These are phyloP conservation scores for Beauveria sp. DNA, from an alignment of 2,329 filamentous ascomycete species.

Conservation along the genomic window DNA sequence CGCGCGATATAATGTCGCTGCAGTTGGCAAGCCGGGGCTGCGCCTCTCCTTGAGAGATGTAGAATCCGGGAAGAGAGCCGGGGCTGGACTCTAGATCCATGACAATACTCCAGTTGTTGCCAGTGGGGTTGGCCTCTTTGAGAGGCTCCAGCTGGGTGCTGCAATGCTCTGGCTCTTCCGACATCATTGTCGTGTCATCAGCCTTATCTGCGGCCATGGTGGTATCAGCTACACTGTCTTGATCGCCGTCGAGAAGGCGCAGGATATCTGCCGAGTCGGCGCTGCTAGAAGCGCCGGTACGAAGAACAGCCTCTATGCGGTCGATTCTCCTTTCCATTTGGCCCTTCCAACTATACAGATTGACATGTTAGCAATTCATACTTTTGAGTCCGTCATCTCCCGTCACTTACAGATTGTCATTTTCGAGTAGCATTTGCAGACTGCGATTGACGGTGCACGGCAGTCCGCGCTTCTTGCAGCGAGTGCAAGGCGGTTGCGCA, in stretches of 20 bases:
- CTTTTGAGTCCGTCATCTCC: not conserved
- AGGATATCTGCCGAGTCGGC: not conserved
- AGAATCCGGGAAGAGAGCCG: conserved; percentile 5
- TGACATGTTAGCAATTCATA: not conserved
- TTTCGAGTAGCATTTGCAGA: conserved; percentile 33
- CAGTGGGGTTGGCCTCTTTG: not conserved
- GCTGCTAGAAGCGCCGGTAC: conserved; percentile 17
- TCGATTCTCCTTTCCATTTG: conserved; percentile 28
- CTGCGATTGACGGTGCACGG: conserved; percentile 33
- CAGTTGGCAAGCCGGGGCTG: not conserved
- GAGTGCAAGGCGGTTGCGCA: conserved; percentile 27
- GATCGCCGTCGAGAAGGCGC: conserved; percentile 1
- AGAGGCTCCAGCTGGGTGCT: not conserved
- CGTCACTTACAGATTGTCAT: conserved; percentile 24
- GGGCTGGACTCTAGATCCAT: conserved; percentile 8
- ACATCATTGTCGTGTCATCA: conserved; percentile 1
- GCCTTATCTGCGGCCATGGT: not conserved
- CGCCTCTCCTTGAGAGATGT: conserved; percentile 7
- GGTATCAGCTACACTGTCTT: not conserved
- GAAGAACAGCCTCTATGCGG: conserved; percentile 26
- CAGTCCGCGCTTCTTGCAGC: conserved; percentile 31
- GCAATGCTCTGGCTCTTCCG: not conserved
- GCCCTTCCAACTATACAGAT: conserved; percentile 28
- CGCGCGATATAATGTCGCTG: conserved; percentile 8
- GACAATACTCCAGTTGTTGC: conserved; percentile 10